Evolutionary conservation across 148 eudicot genomes (phyloP), one percentile per base, ranked within the genome.

Genomic region (Drosera capensis): DNA sequence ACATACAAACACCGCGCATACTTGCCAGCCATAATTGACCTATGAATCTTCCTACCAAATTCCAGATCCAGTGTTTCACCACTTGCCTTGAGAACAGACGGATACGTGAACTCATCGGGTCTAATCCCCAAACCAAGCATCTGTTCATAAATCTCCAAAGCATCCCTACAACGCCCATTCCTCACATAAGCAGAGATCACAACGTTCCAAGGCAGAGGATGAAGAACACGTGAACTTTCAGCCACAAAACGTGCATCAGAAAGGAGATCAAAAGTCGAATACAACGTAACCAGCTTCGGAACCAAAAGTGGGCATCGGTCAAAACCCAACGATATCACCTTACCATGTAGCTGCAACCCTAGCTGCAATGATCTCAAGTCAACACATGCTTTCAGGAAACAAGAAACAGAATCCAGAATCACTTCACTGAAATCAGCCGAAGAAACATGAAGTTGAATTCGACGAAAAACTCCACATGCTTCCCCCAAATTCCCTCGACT

Each of bases 1-100:
- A 80, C 85, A 60, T 60, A 84, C 57, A 69, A 37, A 48, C 70
- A 54, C 60, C 54, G 30, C 5, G 51, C 67, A 28, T 39, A 48
- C 19, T 50, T 26, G 60, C 72, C 60, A 45, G 45, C 62, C 18
- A 45, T 60, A 51, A 79, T 71, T 7, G 60, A 67, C 43, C 14
- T 55, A 52, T 79, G 84, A 40, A 84, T 66, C 63, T 56, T 74
- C 46, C 52, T 67, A 19, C 94, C 94, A 23, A 69, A 67, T 24
- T 28, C 58, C 47, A 84, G 51, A 77, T 79, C 52, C 17, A 37
- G 39, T 34, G 68, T 77, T 28, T 80, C 73, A 26, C 79, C 85
- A 63, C 88, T 79, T 26, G 94, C 88, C 69, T 84, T 84, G 21
- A 80, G 67, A 57, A 84, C 71, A 36, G 85, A 66, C 2, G 94